A percentile compares a stretch with the other conserved stretches of the same genome.
Evolutionary conservation across 345 rosid genomes (phyloP).

Genomic region (Dipteronia dyeriana): DNA sequence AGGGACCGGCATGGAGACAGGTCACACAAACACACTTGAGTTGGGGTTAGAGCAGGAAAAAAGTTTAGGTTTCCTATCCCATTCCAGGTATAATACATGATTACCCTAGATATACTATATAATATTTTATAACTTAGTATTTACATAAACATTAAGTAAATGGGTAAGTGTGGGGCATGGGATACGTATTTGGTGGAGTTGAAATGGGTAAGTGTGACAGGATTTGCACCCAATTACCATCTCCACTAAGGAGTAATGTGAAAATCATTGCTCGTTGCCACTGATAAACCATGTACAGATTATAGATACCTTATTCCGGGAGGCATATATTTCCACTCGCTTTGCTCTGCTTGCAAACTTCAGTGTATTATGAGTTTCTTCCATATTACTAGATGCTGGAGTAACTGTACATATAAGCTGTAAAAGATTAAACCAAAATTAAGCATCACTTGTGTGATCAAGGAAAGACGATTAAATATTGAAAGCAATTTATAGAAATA

Average conservation of each 20-base stretch:
- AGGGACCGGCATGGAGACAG: background rate
- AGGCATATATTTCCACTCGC: conserved; percentile 92
- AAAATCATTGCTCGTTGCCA: background rate
- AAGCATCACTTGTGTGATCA: conserved; percentile 12
- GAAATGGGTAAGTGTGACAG: background rate
- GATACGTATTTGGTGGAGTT: background rate
- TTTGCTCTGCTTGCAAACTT: conserved; percentile 99
- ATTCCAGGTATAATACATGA: background rate
- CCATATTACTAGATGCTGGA: conserved; percentile 96
- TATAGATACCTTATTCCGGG: conserved; percentile 82
- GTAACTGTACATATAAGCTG: conserved; percentile 99
- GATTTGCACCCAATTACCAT: background rate
- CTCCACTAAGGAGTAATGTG: background rate
- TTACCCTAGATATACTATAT: background rate
- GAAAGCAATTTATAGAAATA: background rate
- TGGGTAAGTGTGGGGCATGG: background rate
- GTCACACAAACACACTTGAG: background rate
- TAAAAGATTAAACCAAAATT: conserved; percentile 16
- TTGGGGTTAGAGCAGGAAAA: background rate
- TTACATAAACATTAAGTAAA: background rate
- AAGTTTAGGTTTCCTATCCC: background rate
- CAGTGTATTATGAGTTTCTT: conserved; percentile 98
- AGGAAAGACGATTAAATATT: background rate
- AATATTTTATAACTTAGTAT: background rate
- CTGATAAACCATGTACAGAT: conserved; percentile 10